phyloP scores from a whole-genome alignment of 2,329 filamentous ascomycete species.

The Xylaria sp. region DNA sequence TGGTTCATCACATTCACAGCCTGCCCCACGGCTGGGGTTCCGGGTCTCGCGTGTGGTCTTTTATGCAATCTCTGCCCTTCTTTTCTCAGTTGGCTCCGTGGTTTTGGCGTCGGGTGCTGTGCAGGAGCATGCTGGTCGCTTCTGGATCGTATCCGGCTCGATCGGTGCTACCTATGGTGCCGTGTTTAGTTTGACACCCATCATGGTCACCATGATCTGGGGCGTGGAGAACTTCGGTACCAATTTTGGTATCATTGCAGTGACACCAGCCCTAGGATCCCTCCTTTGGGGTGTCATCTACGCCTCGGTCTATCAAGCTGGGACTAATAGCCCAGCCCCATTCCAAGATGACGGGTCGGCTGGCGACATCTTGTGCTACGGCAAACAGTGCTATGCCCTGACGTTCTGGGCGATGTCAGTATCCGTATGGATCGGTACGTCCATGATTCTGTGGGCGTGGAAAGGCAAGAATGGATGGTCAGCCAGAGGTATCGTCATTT shows the following conservation, averaged over 20 bases:
- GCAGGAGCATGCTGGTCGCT: slow-evolving; percentile 69
- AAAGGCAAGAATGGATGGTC: slow-evolving; percentile 71
- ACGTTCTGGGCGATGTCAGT: slow-evolving; percentile 83
- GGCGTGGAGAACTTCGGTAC: slow-evolving; percentile 98
- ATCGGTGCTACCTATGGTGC: slow-evolving; percentile 92
- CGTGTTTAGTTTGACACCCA: slow-evolving; percentile 81
- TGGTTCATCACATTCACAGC: slow-evolving; percentile 29
- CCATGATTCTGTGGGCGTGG: slow-evolving; percentile 73
- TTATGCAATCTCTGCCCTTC: slow-evolving; percentile 66
- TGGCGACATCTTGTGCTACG: slow-evolving; percentile 67
- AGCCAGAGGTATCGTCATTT: slow-evolving; percentile 65
- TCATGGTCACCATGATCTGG: slow-evolving; percentile 96
- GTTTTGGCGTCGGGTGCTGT: slow-evolving; percentile 70
- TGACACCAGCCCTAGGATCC: slow-evolving; percentile 81
- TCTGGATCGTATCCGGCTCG: slow-evolving; percentile 78
- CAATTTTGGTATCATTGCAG: slow-evolving; percentile 93
- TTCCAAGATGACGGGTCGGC: slow-evolving; percentile 31
- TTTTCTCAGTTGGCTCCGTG: slow-evolving; percentile 71
- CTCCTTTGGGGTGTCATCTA: slow-evolving; percentile 92
- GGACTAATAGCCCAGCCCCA: slow-evolving; percentile 43
- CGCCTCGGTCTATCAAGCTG: slow-evolving; percentile 69
- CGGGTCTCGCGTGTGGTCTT: slow-evolving; percentile 74
- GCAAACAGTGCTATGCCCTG: slow-evolving; percentile 69
- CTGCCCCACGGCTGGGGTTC: slow-evolving; percentile 38
- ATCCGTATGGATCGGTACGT: slow-evolving; percentile 73